phyloP scores from a whole-genome alignment of 805 yeast genomes.

The Candida taoyuanica region DNA sequence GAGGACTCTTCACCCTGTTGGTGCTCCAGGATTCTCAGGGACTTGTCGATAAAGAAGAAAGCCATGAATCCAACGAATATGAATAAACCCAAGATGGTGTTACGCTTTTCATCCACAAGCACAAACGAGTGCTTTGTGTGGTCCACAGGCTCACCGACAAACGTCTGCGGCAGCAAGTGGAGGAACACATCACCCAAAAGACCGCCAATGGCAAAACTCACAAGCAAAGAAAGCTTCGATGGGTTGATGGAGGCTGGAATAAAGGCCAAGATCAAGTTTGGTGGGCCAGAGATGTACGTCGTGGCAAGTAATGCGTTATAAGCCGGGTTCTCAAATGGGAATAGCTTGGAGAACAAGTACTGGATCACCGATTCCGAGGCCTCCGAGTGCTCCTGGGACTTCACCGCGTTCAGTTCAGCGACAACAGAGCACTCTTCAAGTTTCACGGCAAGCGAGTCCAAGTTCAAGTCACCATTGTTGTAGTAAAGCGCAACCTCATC shows the following conservation, averaged over 20 bases:
- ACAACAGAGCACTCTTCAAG: slow-evolving; percentile 37
- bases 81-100: slow-evolving; percentile 45
- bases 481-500: slow-evolving; percentile 23
- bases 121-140: slow-evolving; percentile 39
- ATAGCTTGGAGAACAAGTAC: slow-evolving; percentile 37
- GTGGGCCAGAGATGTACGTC: slow-evolving; percentile 59
- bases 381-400: slow-evolving; percentile 23
- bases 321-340: slow-evolving; percentile 52
- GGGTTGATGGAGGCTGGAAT: slow-evolving; percentile 56
- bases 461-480: slow-evolving; percentile 40
- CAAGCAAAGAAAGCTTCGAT: slow-evolving; percentile 45
- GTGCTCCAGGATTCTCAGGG: slow-evolving; percentile 46
- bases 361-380: slow-evolving; percentile 30
- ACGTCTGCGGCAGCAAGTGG: slow-evolving; percentile 68
- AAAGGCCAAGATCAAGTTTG: slow-evolving; percentile 50
- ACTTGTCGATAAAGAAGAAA: slow-evolving; percentile 61
- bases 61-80: slow-evolving; percentile 56
- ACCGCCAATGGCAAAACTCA: slow-evolving; percentile 74
- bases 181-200: slow-evolving; percentile 69
- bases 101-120: slow-evolving; percentile 47
- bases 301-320: slow-evolving; percentile 62
- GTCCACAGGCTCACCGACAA: slow-evolving; percentile 45
- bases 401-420: slow-evolving; percentile 32
- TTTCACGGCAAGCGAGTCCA: slow-evolving; percentile 30
- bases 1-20: slow-evolving; percentile 25